Evolutionary conservation across 2,329 filamentous ascomycete species (phyloP).

Genomic region (Diplocarpon rosae): DNA sequence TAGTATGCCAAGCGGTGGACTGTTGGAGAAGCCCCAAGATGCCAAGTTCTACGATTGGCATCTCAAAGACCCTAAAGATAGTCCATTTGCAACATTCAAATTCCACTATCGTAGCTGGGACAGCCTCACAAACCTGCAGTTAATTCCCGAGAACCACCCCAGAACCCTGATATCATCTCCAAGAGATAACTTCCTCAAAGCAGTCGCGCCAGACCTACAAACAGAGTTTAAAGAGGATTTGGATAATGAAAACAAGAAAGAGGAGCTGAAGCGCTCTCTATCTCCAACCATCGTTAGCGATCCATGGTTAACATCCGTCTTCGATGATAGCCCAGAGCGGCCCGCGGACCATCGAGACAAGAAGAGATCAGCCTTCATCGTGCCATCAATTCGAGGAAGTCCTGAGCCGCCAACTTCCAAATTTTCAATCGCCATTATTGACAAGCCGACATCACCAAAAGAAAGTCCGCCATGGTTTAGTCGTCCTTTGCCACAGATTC

Average conservation of each 20-base stretch:
- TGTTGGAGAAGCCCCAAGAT: slow-evolving; percentile 40
- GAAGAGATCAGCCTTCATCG: background rate
- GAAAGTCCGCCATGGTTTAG: background rate
- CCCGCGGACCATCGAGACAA: background rate
- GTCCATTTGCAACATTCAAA: slow-evolving; percentile 41
- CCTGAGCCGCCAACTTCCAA: background rate
- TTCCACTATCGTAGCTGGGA: slow-evolving; percentile 47
- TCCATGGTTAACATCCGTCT: slow-evolving; percentile 14
- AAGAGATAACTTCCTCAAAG: slow-evolving; percentile 15
- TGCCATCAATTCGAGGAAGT: background rate
- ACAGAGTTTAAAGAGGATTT: slow-evolving; percentile 7
- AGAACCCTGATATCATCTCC: slow-evolving; percentile 13
- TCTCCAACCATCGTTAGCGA: slow-evolving; percentile 2
- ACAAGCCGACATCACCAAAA: slow-evolving; percentile 7
- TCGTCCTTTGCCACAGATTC: slow-evolving; percentile 13
- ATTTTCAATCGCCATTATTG: slow-evolving; percentile 6
- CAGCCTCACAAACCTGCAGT: slow-evolving; percentile 36
- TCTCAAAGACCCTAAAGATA: slow-evolving; percentile 39
- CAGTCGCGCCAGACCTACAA: slow-evolving; percentile 6
- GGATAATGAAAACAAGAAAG: background rate
- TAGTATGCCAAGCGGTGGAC: slow-evolving; percentile 41
- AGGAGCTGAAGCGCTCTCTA: slow-evolving; percentile 4
- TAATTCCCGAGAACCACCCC: slow-evolving; percentile 28
- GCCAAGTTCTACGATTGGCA: slow-evolving; percentile 41
- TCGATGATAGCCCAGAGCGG: slow-evolving; percentile 11